phyloP scores from a whole-genome alignment of 2,329 filamentous ascomycete species.

The Trichoderma sp. region DNA sequence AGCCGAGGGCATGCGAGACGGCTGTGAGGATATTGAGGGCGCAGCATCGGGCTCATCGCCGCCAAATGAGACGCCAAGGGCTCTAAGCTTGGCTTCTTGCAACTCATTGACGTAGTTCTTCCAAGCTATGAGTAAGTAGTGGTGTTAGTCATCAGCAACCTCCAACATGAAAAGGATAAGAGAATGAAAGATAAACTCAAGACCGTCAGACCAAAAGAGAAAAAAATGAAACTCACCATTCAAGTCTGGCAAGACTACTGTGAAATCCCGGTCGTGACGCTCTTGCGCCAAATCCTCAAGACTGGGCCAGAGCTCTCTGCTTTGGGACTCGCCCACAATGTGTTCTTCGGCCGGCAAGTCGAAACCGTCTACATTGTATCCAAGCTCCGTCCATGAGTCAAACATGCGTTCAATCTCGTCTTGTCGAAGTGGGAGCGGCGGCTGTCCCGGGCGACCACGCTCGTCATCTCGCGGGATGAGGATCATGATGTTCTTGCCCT shows the following conservation, averaged over 20 bases:
- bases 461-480: slow-evolving; percentile 66
- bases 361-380: slow-evolving; percentile 68
- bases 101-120: slow-evolving; percentile 78
- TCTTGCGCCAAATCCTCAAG: slow-evolving; percentile 57
- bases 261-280: slow-evolving; percentile 50
- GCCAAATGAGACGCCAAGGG: slow-evolving; percentile 80
- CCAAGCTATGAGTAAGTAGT: slow-evolving; percentile 45
- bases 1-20: slow-evolving; percentile 67
- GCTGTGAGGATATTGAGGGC: slow-evolving; percentile 64
- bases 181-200: background rate
- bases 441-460: slow-evolving; percentile 55
- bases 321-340: slow-evolving; percentile 54
- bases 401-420: slow-evolving; percentile 61
- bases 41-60: slow-evolving; percentile 65
- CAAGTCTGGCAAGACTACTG: slow-evolving; percentile 67
- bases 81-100: slow-evolving; percentile 87
- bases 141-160: slow-evolving; percentile 5
- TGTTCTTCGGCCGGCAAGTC: slow-evolving; percentile 54
- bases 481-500: slow-evolving; percentile 70
- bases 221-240: slow-evolving; percentile 45
- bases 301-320: slow-evolving; percentile 65
- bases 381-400: slow-evolving; percentile 63
- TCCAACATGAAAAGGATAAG: background rate
- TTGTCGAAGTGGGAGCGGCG: slow-evolving; percentile 52
- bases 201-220: background rate